Evolutionary conservation across 768 basidiomycete species (phyloP), one percentile per base, ranked within the genome.

Genomic region (Asterophora lycoperdoides): DNA sequence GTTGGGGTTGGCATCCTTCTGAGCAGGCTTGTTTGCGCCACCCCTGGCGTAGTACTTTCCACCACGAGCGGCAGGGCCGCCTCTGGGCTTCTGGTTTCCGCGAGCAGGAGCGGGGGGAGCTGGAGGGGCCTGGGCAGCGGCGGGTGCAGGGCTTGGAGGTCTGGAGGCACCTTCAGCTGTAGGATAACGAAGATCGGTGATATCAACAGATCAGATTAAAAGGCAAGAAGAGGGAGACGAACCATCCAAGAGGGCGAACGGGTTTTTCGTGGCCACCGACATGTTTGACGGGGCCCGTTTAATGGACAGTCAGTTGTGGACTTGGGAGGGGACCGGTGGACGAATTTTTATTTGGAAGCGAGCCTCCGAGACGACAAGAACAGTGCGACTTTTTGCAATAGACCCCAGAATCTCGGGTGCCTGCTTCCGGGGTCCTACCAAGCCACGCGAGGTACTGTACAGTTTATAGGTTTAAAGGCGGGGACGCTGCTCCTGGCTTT

Each of bases 231-330:
- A 38, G 55, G 23, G 36, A 41, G 20, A 79, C 74, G 52, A 57
- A 89, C 88, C 85, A 66, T 84, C 83, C 68, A 91, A 76, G 71
- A 90, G 62, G 68, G 88, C 81, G 74, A 91, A 92, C 58, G 84
- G 84, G 74, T 90, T 91, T 80, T 73, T 83, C 65, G 82, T 82
- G 74, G 85, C 89, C 81, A 91, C 88, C 86, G 89, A 89, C 88
- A 92, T 90, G 64, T 69, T 80, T 71, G 79, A 75, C 79, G 81
- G 81, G 77, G 81, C 78, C 76, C 68, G 71, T 75, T 76, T 63
- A 52, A 41, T 51, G 60, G 55, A 59, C 58, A 62, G 54, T 66
- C 62, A 73, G 60, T 57, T 33, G 42, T 18, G n/a, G 29, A 36
- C 35, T 40, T 40, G 45, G 51, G 48, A 54, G 41, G 49, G 32